Evolutionary conservation across 495 filamentous ascomycete species (phyloP), one percentile per base, ranked within the genome.

Genomic region (Jackrogersella multiformis): DNA sequence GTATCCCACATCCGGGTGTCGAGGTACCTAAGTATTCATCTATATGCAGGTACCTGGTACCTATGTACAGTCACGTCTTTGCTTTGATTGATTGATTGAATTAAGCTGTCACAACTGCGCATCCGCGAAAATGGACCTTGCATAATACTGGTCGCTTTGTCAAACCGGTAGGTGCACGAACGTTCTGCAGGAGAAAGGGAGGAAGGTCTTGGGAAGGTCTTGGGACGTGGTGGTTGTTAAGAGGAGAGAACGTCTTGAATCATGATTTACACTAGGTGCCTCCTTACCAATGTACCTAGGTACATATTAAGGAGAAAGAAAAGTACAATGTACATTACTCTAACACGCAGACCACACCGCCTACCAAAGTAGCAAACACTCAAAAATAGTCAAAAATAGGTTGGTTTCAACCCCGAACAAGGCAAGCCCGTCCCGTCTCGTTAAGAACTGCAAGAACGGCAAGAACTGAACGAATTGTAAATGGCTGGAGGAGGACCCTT

Each of bases 111-210:
- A 70, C 67, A 61, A 53, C 61, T 65, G 56, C 44, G n/a, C 45
- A 66, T 66, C 35, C 4, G 46, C 56, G 23, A 70, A 66, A 61
- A 65, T 48, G 38, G 57, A 46, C 46, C 56, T n/a, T 70, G 61
- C 67, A 64, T n/a, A 39, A 56, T 13, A 35, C 4, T 3, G n/a
- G 38, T 26, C 21, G 49, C 60, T 60, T 52, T 61, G 66, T 64
- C 53, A 21, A 44, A 16, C 44, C 34, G 28, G 36, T 45, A 20
- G 10, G 46, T 53, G 55, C 51, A 66, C 64, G 9, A 49, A 52
- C 52, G 23, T 41, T 66, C 67, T 70, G 67, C 67, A 70, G 45
- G 67, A 58, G 53, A 66, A 70, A 70, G 57, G 67, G 62, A 65
- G 56, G 52, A 61, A 21, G 23, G 21, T 44, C 41, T 9, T 16